These are phyloP conservation scores for Phytophthora quininea DNA, from an alignment of 352 stramenopile species.

Conservation along the genomic window DNA sequence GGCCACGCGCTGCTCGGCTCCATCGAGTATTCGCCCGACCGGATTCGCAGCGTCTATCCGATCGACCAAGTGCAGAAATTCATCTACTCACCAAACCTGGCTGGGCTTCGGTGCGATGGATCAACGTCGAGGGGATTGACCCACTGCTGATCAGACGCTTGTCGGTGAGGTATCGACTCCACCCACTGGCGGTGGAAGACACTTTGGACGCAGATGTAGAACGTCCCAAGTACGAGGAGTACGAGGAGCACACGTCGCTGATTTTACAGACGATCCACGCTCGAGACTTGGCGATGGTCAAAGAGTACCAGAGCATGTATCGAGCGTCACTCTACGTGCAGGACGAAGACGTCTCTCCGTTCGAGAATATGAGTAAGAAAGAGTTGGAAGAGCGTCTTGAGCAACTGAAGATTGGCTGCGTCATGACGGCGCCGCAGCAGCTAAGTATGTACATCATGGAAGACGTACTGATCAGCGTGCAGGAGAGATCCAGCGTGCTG, in stretches of 20 bases:
- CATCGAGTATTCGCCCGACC: conserved; percentile 82
- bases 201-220: conserved; percentile 78
- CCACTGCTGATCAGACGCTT: conserved; percentile 70
- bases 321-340: conserved; percentile 66
- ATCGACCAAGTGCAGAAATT: conserved; percentile 81
- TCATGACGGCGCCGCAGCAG: conserved; percentile 81
- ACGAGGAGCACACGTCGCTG: conserved; percentile 84
- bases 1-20: conserved; percentile 49
- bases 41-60: conserved; percentile 76
- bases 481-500: conserved; percentile 51
- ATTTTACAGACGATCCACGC: conserved; percentile 72
- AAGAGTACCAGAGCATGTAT: conserved; percentile 77
- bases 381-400: conserved; percentile 67
- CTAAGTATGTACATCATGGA: conserved; percentile 79
- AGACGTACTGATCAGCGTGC: conserved; percentile 77
- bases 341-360: conserved; percentile 51
- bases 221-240: conserved; percentile 86
- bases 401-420: conserved; percentile 54
- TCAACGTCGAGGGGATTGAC: conserved; percentile 75
- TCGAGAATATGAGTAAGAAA: conserved; percentile 70
- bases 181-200: conserved; percentile 86
- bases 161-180: conserved; percentile 85
- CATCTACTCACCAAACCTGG: conserved; percentile 81
- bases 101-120: conserved; percentile 83
- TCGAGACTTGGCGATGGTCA: conserved; percentile 57